Base-by-base conservation (phyloP, 1,139 yeast genomes). In the Nakaseomyces bracarensis region DNA sequence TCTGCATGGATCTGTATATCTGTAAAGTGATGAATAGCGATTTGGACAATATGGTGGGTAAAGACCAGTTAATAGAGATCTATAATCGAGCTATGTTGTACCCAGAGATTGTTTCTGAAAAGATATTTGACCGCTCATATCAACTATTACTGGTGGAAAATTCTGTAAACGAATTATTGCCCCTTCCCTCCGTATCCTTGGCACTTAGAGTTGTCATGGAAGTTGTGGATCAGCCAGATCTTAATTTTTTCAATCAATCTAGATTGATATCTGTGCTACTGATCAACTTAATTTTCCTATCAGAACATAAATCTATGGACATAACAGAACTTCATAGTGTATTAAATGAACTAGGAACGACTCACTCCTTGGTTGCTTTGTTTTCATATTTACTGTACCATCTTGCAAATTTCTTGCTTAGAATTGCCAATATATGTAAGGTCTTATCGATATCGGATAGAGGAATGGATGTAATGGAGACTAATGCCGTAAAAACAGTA, bases 161-260 rank as follows among this genome's bases (percentile, higher is more conserved):
- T n/a, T n/a, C 16, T 21, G 26, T 33, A 15, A 16, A 14, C 2
- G 36, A 33, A 10, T n/a, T 18, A 2, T 4, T 20, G 7, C 19
- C 36, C 4, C 3, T 20, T 6, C 36, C 36, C 11, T n/a, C 10
- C 14, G 18, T 20, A 2, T 8, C 26, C 10, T 18, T 33, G 11
- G 15, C 36, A 4, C 19, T 33, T 13, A 33, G 53, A 40, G 46
- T 57, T 3, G 27, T 65, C 5, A 65, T 67, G 61, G 71, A 68
- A 44, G 29, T 67, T 1, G 50, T 67, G 27, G 70, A 68, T 46
- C 71, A 68, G 44, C 66, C 49, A 42, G 54, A 64, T 29, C 40
- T 65, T 6, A 56, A 65, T 40, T 57, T 58, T 19, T 15, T 49
- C 1, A 49, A 58, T 9, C 66, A 66, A 41, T 50, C 55, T 7